phyloP scores from a whole-genome alignment of 805 yeast species.

The Nakazawaea wyomingensis region DNA sequence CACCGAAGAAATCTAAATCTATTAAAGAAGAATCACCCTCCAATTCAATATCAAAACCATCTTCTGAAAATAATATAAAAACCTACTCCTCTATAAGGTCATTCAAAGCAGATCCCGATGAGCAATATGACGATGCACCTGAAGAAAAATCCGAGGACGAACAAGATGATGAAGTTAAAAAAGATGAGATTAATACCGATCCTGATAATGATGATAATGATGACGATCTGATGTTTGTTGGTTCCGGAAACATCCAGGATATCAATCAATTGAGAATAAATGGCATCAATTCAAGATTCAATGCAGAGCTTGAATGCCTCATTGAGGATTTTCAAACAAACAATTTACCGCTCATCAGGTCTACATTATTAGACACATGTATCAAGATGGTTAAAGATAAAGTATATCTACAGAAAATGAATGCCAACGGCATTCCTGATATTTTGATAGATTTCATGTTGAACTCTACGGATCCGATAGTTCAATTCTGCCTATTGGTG shows the following conservation, averaged over 20 bases:
- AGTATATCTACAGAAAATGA: conserved; percentile 17
- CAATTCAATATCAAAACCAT: not conserved
- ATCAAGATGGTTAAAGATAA: conserved; percentile 18
- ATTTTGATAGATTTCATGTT: conserved; percentile 1
- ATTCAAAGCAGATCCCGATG: conserved; percentile 18
- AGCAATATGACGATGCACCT: conserved; percentile 12
- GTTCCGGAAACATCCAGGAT: conserved; percentile 16
- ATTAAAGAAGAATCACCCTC: not conserved
- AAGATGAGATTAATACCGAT: conserved; percentile 11
- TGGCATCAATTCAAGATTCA: conserved; percentile 24
- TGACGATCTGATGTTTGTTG: conserved; percentile 7
- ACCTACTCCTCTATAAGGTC: conserved; percentile 28
- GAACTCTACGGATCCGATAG: conserved; percentile 8
- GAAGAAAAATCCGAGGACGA: not conserved
- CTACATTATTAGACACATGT: conserved; percentile 22
- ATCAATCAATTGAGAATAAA: conserved; percentile 25
- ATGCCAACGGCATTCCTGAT: conserved; percentile 14
- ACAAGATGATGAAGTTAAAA: conserved; percentile 7
- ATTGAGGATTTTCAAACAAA: conserved; percentile 15
- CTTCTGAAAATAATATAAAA: not conserved
- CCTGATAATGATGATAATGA: conserved; percentile 15
- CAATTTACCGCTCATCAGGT: conserved; percentile 15
- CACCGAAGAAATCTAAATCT: conserved; percentile 5
- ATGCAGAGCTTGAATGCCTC: conserved; percentile 15
- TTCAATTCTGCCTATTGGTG: conserved; percentile 7